Conservation (phyloP, 768 basidiomycete genomes). For the Lentinula raphanica region DNA sequence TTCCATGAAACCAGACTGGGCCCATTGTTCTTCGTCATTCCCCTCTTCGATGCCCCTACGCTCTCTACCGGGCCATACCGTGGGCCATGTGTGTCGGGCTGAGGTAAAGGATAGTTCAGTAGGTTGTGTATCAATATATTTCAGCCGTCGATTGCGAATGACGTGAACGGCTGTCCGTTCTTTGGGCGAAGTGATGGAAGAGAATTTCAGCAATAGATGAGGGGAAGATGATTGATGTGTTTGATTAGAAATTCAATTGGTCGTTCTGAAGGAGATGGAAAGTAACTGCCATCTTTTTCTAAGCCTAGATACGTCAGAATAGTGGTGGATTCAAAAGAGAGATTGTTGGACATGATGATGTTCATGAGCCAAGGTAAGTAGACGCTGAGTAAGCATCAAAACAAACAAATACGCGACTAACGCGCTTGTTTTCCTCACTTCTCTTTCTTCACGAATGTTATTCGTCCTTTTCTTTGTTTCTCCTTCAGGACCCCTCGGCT, state of each 20-base stretch:
- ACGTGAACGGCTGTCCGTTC: conserved; percentile 56
- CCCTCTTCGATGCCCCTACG: conserved; percentile 35
- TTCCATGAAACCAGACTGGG: conserved; percentile 50
- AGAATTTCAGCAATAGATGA: conserved; percentile 46
- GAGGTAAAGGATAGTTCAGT: conserved; percentile 46
- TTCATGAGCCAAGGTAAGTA: background rate
- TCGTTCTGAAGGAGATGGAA: conserved; percentile 51
- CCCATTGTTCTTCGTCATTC: conserved; percentile 70
- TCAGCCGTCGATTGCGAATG: conserved; percentile 71
- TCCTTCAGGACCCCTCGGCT: background rate
- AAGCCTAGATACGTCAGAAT: conserved; percentile 51
- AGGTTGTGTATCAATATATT: conserved; percentile 53
- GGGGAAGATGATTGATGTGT: conserved; percentile 63
- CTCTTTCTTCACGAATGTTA: background rate
- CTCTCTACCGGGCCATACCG: conserved; percentile 58
- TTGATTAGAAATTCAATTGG: conserved; percentile 60
- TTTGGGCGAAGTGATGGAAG: conserved; percentile 49
- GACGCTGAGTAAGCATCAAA: background rate
- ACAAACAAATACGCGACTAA: background rate
- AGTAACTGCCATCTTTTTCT: conserved; percentile 38
- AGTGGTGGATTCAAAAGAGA: conserved; percentile 28
- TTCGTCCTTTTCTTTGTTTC: background rate
- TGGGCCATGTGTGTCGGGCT: conserved; percentile 59
- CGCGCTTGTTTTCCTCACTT: background rate
- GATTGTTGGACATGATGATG: background rate